These are phyloP conservation scores for Coriolopsis trogii DNA, from an alignment of 1,284 basidiomycete species.

Conservation along the genomic window DNA sequence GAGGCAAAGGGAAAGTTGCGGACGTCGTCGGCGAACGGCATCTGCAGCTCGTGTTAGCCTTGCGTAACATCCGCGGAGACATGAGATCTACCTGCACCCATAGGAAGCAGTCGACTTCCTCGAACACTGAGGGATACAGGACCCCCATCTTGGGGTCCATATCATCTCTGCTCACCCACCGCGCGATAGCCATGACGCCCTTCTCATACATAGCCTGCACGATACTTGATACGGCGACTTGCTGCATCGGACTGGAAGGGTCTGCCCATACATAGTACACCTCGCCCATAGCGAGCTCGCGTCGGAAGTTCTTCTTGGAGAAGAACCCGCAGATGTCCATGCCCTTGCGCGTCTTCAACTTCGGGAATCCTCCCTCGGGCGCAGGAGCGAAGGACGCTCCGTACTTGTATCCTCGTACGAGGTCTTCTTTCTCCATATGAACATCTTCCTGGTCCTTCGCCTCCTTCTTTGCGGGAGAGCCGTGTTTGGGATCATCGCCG, in stretches of 20 bases:
- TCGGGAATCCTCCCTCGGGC: constrained; percentile 78
- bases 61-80: neutral
- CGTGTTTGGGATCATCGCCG: constrained; percentile 23
- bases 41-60: constrained; percentile 43
- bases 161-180: constrained; percentile 77
- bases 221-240: constrained; percentile 86
- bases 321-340: constrained; percentile 92
- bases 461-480: constrained; percentile 32
- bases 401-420: constrained; percentile 88
- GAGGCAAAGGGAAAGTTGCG: constrained; percentile 88
- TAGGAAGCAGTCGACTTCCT: constrained; percentile 76
- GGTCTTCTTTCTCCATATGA: constrained; percentile 73
- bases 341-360: constrained; percentile 74
- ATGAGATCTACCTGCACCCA: constrained; percentile 70
- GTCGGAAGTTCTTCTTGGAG: constrained; percentile 65
- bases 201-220: constrained; percentile 73
- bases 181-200: constrained; percentile 67
- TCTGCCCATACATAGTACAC: constrained; percentile 88
- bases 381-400: constrained; percentile 88
- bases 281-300: constrained; percentile 85
- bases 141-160: constrained; percentile 87
- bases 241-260: constrained; percentile 65
- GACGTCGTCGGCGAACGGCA: constrained; percentile 95
- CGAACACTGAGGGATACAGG: constrained; percentile 62
- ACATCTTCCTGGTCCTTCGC: constrained; percentile 37